Base-by-base conservation (phyloP, 192 early-diverging fungal genomes). In the Coemansia sp. region DNA sequence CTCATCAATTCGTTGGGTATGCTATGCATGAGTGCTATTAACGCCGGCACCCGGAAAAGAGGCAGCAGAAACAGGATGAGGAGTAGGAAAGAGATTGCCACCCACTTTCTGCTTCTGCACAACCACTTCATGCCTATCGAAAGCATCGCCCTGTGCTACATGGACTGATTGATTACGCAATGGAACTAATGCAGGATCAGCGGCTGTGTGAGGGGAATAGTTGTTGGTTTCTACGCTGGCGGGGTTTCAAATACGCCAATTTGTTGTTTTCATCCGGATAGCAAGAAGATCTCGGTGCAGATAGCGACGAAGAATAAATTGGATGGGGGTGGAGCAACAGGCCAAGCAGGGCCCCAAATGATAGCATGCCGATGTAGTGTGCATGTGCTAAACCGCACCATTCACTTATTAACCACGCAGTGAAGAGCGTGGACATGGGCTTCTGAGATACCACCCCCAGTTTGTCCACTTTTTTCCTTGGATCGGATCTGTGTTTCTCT, bases 91-190 rank as follows among this genome's bases (percentile, higher is more conserved):
- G 24, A 33, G 57, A 60, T 60, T 34, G 57, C 15, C 57, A 33
- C 57, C 6, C 57, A 18, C 16, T 55, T 20, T 55, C 53, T 31
- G 53, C 53, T 55, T 55, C 53, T 55, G 27, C 49, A 11, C 31
- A 31, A 33, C 31, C 15, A 33, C 57, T 33, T 33, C 31, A 55
- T 5, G 27, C 11, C 53, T 55, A 55, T 60, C 15, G 57, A 60
- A 60, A 60, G 57, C 13, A 33, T 33, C 15, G 57, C 57, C 53
- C 53, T 8, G 20, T 31, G 53, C 29, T 55, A 31, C 53, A 55
- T 55, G 53, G 24, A 31, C 57, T 60, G 31, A 60, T 60, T 60
- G 57, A 60, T 60, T 60, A 60, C 57, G 57, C 57, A 60, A 31
- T 60, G 57, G 31, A 60, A 60, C 57, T 34, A 60, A 34, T 34